These are phyloP conservation scores for Acacia confusa DNA, from an alignment of 306 rosid genomes.

Conservation along the genomic window DNA sequence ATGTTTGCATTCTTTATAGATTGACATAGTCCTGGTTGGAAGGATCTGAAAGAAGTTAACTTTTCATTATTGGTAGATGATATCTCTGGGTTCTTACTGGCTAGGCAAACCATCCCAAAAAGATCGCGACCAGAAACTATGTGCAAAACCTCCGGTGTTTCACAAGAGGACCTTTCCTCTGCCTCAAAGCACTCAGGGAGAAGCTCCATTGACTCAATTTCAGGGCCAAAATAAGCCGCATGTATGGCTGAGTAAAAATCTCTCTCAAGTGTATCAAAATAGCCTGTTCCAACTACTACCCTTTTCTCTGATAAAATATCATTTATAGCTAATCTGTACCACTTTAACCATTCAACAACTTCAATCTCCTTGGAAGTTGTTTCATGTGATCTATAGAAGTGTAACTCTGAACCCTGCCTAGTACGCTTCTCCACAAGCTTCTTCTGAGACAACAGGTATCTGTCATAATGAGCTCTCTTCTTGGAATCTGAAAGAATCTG, in stretches of 20 bases:
- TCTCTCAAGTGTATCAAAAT: conserved; percentile 78
- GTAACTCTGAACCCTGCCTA: conserved; percentile 42
- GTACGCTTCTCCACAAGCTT: conserved; percentile 52
- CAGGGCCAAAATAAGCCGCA: conserved; percentile 85
- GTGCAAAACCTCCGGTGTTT: conserved; percentile 91
- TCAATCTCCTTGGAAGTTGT: conserved; percentile 65
- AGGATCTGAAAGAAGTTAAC: conserved; percentile 49
- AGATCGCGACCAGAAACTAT: conserved; percentile 95
- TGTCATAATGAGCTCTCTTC: conserved; percentile 81
- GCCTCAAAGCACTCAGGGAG: conserved; percentile 96
- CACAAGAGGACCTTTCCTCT: conserved; percentile 87
- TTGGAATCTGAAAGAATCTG: conserved; percentile 94
- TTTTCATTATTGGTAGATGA: conserved; percentile 44
- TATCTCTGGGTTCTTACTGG: conserved; percentile 49
- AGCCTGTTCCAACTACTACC: conserved; percentile 72
- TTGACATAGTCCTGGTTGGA: conserved; percentile 36
- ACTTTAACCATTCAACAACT: conserved; percentile 93
- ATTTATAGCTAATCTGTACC: conserved; percentile 71
- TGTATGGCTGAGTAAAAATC: conserved; percentile 90
- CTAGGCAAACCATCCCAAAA: conserved; percentile 83
- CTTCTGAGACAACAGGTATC: conserved; percentile 65
- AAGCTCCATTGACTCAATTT: conserved; percentile 68
- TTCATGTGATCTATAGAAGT: conserved; percentile 45
- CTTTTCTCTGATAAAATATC: conserved; percentile 71
- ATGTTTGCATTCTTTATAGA: conserved; percentile 36